Conservation (phyloP, 2,329 filamentous ascomycete genomes). For the Aureobasidium sp. region DNA sequence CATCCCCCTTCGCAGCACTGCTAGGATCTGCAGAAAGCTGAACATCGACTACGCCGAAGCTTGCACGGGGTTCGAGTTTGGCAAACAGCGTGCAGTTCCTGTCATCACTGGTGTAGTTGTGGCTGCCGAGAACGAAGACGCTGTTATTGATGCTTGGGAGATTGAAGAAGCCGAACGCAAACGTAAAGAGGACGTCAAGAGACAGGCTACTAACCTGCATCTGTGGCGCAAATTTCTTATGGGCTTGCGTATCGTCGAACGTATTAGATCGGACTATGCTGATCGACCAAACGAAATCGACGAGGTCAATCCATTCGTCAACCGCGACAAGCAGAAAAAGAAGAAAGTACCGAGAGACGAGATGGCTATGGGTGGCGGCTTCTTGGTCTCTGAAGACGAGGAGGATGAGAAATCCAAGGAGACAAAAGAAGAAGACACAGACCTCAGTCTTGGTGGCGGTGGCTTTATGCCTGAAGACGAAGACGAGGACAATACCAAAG, state of each 20-base stretch:
- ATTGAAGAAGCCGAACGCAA: constrained; percentile 64
- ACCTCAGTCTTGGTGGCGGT: constrained; percentile 26
- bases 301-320: constrained; percentile 48
- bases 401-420: constrained; percentile 26
- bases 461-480: constrained; percentile 30
- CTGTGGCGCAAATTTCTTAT: constrained; percentile 84
- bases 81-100: constrained; percentile 86
- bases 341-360: constrained; percentile 18
- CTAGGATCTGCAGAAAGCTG: constrained; percentile 73
- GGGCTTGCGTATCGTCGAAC: constrained; percentile 72
- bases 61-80: constrained; percentile 94
- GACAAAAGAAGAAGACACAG: constrained; percentile 18
- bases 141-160: constrained; percentile 69
- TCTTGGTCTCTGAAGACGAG: constrained; percentile 32
- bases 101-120: constrained; percentile 86
- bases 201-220: constrained; percentile 61
- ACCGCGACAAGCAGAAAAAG: constrained; percentile 29
- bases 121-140: constrained; percentile 66
- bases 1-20: constrained; percentile 67
- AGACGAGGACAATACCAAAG: constrained; percentile 27
- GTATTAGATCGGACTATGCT: constrained; percentile 70
- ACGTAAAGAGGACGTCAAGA: constrained; percentile 76
- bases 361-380: constrained; percentile 30
- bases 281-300: constrained; percentile 38
- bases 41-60: constrained; percentile 88